Percentiles rank a stretch among this genome's conserved stretches.
These are phyloP conservation scores for Verticillium alfalfae DNA, from an alignment of 2,329 filamentous ascomycete species.

Conservation along the genomic window DNA sequence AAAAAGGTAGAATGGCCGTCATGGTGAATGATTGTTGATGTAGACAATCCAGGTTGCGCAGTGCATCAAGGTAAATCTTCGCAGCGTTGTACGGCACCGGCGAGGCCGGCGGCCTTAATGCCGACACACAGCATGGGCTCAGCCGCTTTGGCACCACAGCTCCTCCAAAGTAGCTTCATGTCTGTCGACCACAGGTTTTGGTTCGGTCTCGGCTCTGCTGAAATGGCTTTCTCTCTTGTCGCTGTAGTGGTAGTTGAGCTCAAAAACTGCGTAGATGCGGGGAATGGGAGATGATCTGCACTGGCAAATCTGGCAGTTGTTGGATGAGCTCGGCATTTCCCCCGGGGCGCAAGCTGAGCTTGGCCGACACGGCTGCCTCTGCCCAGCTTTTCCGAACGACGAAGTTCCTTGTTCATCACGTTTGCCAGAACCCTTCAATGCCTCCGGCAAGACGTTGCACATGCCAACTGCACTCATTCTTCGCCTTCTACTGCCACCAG, in stretches of 20 bases:
- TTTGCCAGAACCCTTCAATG: no score
- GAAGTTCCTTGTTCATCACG: no score
- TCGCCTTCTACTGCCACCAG: no score
- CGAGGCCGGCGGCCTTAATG: background rate
- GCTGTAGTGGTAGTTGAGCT: background rate
- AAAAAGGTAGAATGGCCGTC: background rate
- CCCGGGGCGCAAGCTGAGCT: background rate
- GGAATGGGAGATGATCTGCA: background rate
- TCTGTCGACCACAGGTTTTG: background rate
- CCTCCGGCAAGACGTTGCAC: background rate
- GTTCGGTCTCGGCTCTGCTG: background rate
- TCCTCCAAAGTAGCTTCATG: no score
- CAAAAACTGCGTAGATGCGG: background rate
- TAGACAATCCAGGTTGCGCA: background rate
- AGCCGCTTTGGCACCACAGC: background rate
- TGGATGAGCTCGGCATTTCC: background rate
- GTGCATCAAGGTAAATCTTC: background rate
- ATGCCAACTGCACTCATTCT: background rate
- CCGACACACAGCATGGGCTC: background rate
- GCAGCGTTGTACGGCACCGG: background rate
- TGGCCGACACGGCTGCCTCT: background rate
- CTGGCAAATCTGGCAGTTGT: background rate
- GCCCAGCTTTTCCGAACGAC: background rate
- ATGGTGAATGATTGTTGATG: background rate
- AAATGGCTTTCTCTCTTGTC: background rate